phyloP scores from a whole-genome alignment of 257 asterid genomes.

The Penstemon barbatus region DNA sequence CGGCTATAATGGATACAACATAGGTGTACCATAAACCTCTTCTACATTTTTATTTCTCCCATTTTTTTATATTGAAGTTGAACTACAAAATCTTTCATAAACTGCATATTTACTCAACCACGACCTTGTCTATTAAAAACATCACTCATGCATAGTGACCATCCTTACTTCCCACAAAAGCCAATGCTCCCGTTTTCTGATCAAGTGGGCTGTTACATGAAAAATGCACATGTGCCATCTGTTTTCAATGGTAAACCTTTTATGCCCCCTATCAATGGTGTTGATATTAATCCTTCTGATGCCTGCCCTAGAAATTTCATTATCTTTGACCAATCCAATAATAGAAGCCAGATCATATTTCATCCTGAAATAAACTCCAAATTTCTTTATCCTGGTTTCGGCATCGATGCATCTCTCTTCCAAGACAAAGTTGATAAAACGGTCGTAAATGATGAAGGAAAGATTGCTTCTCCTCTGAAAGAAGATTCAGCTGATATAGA shows the following conservation, averaged over 20 bases:
- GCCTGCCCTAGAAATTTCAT: constrained; percentile 72
- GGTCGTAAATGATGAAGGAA: constrained; percentile 32
- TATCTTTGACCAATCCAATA: constrained; percentile 61
- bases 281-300: constrained; percentile 53
- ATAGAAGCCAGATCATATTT: constrained; percentile 60
- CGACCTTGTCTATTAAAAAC: constrained; percentile 18
- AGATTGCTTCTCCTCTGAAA: constrained; percentile 39
- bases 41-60: constrained; percentile 21
- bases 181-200: constrained; percentile 45
- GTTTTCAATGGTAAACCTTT: constrained; percentile 38
- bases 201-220: constrained; percentile 41
- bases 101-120: constrained; percentile 17
- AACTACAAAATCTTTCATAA: constrained; percentile 6
- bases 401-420: constrained; percentile 31
- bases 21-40: constrained; percentile 32
- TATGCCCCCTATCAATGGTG: constrained; percentile 41
- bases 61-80: constrained; percentile 2
- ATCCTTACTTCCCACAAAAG: constrained; percentile 34
- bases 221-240: constrained; percentile 41
- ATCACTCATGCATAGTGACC: constrained; percentile 57
- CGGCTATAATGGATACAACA: constrained; percentile 36
- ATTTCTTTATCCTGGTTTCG: constrained; percentile 40
- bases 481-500: constrained; percentile 80
- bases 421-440: constrained; percentile 23
- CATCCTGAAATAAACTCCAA: constrained; percentile 61